Evolutionary conservation across 345 rosid genomes (phyloP).

Genomic region (Mangifera indica): DNA sequence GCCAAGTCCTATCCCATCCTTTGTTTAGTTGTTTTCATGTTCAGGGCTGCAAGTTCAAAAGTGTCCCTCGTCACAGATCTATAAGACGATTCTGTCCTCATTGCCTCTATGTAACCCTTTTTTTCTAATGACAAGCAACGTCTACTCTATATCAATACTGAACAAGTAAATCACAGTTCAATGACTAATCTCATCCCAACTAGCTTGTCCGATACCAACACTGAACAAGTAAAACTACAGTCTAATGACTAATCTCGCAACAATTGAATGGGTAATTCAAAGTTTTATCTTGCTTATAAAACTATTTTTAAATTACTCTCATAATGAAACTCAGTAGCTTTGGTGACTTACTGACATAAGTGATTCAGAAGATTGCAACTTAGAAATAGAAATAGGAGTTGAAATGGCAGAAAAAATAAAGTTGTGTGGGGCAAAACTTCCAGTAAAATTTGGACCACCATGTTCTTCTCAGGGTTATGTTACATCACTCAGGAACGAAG

Average conservation of each 20-base stretch:
- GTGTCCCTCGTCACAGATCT: not conserved
- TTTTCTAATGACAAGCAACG: too few species aligned
- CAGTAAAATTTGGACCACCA: conserved; percentile 7
- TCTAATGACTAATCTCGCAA: too few species aligned
- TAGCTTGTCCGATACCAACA: too few species aligned
- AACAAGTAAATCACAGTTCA: too few species aligned
- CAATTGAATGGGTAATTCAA: too few species aligned
- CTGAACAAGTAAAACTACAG: too few species aligned
- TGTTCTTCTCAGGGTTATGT: not conserved
- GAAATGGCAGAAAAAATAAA: not conserved
- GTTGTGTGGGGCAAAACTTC: not conserved
- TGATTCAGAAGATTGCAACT: not conserved
- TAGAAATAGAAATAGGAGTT: not conserved
- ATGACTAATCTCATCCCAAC: too few species aligned
- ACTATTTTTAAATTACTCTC: too few species aligned
- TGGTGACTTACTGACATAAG: too few species aligned
- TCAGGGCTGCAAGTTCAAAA: not conserved
- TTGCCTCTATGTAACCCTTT: not conserved
- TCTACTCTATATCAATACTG: too few species aligned
- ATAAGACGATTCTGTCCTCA: not conserved
- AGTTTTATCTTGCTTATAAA: too few species aligned
- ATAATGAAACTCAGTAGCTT: too few species aligned
- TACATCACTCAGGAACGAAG: not conserved
- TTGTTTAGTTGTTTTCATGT: conserved; percentile 19
- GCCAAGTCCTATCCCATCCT: not conserved